phyloP scores from a whole-genome alignment of 2,329 filamentous ascomycete species.

The Lecanoromycetidae sp. region DNA sequence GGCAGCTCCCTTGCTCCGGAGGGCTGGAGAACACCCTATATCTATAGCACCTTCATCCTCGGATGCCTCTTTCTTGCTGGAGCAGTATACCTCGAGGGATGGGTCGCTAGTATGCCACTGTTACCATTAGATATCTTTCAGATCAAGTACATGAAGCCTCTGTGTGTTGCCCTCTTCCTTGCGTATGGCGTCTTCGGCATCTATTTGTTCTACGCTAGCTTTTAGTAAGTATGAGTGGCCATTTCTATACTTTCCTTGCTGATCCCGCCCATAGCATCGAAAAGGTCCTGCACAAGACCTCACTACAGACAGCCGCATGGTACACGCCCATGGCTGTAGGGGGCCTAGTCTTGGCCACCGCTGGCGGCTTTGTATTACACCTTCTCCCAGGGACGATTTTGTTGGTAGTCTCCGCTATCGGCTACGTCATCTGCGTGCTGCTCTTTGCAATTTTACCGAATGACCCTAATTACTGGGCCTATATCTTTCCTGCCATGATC shows the following conservation, averaged over 20 bases:
- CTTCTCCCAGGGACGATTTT: slow-evolving; percentile 51
- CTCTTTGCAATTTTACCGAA: slow-evolving; percentile 54
- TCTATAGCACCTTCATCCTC: slow-evolving; percentile 51
- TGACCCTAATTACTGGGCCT: slow-evolving; percentile 56
- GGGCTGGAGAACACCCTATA: slow-evolving; percentile 61
- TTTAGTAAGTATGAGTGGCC: slow-evolving; percentile 32
- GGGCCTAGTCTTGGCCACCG: slow-evolving; percentile 51
- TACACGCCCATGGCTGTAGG: slow-evolving; percentile 55
- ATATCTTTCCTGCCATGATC: slow-evolving; percentile 51
- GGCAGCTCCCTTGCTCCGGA: slow-evolving; percentile 56
- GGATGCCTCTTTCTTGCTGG: slow-evolving; percentile 48
- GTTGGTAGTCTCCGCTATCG: slow-evolving; percentile 48
- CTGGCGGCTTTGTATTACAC: slow-evolving; percentile 57
- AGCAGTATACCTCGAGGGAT: slow-evolving; percentile 60
- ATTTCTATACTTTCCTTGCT: neutral
- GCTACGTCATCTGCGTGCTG: slow-evolving; percentile 45
- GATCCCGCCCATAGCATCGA: slow-evolving; percentile 33
- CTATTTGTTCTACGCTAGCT: slow-evolving; percentile 57
- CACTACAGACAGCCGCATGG: slow-evolving; percentile 55
- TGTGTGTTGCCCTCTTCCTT: slow-evolving; percentile 50
- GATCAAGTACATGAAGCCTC: slow-evolving; percentile 55
- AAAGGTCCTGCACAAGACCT: slow-evolving; percentile 44
- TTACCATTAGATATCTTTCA: slow-evolving; percentile 58
- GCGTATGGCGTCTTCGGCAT: slow-evolving; percentile 58
- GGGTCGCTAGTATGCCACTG: slow-evolving; percentile 55